Base-by-base conservation (phyloP, 805 yeast species). In the Saccharomycopsis sp. region DNA sequence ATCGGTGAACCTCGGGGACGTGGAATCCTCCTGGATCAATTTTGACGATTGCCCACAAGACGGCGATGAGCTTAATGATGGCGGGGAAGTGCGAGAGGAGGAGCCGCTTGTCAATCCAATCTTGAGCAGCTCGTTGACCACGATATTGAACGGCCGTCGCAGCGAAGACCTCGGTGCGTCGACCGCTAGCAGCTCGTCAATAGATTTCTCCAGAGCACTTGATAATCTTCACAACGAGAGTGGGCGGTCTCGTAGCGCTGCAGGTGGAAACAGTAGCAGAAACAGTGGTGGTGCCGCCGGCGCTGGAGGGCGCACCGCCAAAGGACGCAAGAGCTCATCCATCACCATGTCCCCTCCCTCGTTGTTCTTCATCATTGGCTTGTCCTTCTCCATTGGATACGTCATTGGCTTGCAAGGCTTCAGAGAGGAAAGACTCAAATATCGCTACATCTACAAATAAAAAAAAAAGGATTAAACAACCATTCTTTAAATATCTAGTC, bases 311-410 rank as follows among this genome's bases (percentile, higher is more conserved):
- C n/a, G n/a, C n/a, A n/a, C n/a, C n/a, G n/a, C n/a, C n/a, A n/a
- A n/a, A n/a, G n/a, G n/a, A n/a, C n/a, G n/a, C n/a, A n/a, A n/a
- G n/a, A n/a, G n/a, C n/a, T n/a, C n/a, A n/a, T n/a, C n/a, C n/a
- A n/a, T n/a, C n/a, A 33, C 29, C 3, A 7, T 42, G 17, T 16
- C 43, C 13, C 47, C 47, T 4, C 43, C 30, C n/a, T 22, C 16
- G 6, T 23, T 43, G 1, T 8, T 43, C 15, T 7, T 39, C 4
- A 12, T 42, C n/a, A 6, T 44, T 5, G 48, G 48, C 4, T 30
- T 41, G 4, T 36, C 48, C 3, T 44, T 44, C 20, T 40, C 48
- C n/a, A n/a, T 44, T 2, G 48, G 48, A 9, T 44, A 44, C 31
- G 22, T 35, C 15, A n/a, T 44, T 8, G 48, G 48, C n/a, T 8